phyloP scores from a whole-genome alignment of 2,329 filamentous ascomycete species.

The Aspergillus novoparasiticus region DNA sequence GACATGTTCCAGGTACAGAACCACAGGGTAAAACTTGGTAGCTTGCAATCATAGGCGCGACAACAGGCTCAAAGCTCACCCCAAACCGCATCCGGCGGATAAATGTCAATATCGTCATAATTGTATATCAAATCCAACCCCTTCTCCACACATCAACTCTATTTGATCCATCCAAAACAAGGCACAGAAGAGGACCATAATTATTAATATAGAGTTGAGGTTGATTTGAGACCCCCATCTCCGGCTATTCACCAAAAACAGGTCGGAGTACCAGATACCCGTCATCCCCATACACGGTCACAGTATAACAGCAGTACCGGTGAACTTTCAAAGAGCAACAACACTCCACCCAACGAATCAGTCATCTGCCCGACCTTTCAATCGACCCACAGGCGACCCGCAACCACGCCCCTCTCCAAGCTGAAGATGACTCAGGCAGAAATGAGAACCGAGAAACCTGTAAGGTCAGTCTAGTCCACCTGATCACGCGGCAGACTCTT shows the following conservation, averaged over 20 bases:
- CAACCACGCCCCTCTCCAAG: neutral
- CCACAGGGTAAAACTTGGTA: neutral
- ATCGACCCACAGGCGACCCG: slow-evolving; percentile 8
- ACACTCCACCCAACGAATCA: slow-evolving; percentile 12
- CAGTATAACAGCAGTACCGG: slow-evolving; percentile 17
- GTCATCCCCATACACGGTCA: slow-evolving; percentile 14
- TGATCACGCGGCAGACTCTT: slow-evolving; percentile 9
- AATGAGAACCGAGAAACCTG: neutral
- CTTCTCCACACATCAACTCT: neutral
- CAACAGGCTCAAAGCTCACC: neutral
- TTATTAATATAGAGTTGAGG: neutral
- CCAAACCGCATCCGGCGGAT: neutral
- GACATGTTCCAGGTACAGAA: neutral
- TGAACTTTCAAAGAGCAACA: slow-evolving; percentile 2
- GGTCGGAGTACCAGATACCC: neutral
- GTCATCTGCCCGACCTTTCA: slow-evolving; percentile 15
- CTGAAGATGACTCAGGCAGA: slow-evolving; percentile 6
- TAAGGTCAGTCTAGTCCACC: slow-evolving; percentile 1
- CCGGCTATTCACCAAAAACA: neutral
- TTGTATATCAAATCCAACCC: neutral
- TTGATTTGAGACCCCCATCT: neutral
- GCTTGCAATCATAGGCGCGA: neutral
- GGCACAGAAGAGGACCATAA: neutral
- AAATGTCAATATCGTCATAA: neutral
- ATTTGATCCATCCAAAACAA: neutral